Conservation (phyloP, 2,329 filamentous ascomycete genomes). For the Cordyceps cateniannulata region DNA sequence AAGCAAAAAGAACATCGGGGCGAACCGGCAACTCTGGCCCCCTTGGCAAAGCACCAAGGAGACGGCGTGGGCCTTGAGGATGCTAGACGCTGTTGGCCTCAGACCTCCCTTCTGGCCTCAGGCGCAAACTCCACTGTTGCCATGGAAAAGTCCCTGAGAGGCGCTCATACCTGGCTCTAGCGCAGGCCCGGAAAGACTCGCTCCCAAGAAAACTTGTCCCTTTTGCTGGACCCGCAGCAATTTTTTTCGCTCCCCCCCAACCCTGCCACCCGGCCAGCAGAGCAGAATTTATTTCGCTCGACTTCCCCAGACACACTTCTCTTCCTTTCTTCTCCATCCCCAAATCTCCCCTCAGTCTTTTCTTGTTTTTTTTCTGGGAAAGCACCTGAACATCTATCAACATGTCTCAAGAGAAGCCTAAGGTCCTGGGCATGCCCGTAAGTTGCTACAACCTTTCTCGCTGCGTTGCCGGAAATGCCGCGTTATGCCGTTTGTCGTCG, state of each 20-base stretch:
- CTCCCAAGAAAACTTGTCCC: conserved; percentile 41
- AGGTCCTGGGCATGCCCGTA: conserved; percentile 63
- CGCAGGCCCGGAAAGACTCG: conserved; percentile 45
- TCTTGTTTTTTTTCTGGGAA: conserved; percentile 39
- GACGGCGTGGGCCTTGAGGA: neutral
- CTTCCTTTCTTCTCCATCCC: conserved; percentile 36
- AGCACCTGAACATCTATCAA: conserved; percentile 34
- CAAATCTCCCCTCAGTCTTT: conserved; percentile 59
- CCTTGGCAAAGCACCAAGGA: neutral
- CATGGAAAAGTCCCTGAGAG: conserved; percentile 14
- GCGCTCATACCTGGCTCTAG: conserved; percentile 18
- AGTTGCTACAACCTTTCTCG: conserved; percentile 27
- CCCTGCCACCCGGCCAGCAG: conserved; percentile 36
- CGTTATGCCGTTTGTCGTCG: conserved; percentile 22
- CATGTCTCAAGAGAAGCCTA: conserved; percentile 51
- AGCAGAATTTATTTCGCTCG: conserved; percentile 39
- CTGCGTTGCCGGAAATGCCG: conserved; percentile 22
- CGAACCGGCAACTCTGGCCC: conserved; percentile 12
- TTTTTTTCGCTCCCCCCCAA: conserved; percentile 41
- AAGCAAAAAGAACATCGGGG: conserved; percentile 7
- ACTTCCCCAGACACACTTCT: conserved; percentile 28
- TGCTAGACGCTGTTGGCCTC: neutral
- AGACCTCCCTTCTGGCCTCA: conserved; percentile 10
- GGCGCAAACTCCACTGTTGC: conserved; percentile 13
- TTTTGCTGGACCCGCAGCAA: conserved; percentile 38